These are phyloP conservation scores for Pseudogymnoascus sp. DNA, from an alignment of 2,329 filamentous ascomycete species.

Conservation along the genomic window DNA sequence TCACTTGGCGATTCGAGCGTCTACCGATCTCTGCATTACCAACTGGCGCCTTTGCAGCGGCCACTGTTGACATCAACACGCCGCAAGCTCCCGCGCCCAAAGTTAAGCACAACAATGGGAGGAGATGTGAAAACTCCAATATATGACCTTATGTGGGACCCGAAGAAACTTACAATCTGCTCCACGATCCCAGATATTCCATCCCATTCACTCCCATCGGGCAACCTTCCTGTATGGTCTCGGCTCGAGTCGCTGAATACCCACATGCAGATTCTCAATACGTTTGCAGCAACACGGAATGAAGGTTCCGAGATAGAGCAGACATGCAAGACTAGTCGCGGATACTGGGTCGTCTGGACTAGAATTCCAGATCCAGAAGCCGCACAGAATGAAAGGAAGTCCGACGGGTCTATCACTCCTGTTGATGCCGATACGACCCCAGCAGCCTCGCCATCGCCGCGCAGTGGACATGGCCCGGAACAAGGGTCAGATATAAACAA, in stretches of 20 bases:
- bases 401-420: not conserved
- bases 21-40: slow-evolving; percentile 52
- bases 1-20: slow-evolving; percentile 47
- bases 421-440: not conserved
- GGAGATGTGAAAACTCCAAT: slow-evolving; percentile 34
- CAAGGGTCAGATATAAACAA: not conserved
- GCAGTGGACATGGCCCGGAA: not conserved
- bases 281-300: slow-evolving; percentile 40
- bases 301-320: slow-evolving; percentile 44
- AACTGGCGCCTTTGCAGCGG: slow-evolving; percentile 51
- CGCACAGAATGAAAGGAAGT: not conserved
- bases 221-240: slow-evolving; percentile 40
- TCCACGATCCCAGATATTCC: slow-evolving; percentile 62
- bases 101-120: slow-evolving; percentile 14
- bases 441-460: not conserved
- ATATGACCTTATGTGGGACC: slow-evolving; percentile 57
- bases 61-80: slow-evolving; percentile 48
- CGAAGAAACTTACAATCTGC: slow-evolving; percentile 45
- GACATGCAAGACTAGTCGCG: slow-evolving; percentile 57
- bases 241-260: slow-evolving; percentile 57
- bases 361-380: slow-evolving; percentile 38
- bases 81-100: slow-evolving; percentile 47
- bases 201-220: slow-evolving; percentile 30
- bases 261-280: slow-evolving; percentile 54
- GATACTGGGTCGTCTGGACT: slow-evolving; percentile 65